Conservation (phyloP, 164 flowering plant genomes). For the Dillenia turbinata region DNA sequence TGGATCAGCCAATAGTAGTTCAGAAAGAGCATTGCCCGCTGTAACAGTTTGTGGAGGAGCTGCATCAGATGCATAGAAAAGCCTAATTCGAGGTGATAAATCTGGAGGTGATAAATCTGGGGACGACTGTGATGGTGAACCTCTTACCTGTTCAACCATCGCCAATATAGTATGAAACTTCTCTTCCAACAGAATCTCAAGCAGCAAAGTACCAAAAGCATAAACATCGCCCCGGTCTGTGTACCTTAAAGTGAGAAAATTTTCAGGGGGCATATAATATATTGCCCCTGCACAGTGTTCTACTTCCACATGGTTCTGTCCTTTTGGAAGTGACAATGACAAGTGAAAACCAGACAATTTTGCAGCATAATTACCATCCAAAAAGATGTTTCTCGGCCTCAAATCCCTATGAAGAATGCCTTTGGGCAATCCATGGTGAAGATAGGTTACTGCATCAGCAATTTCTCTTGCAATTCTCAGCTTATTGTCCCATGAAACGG, state of each 20-base stretch:
- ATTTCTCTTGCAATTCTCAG: conserved; percentile 9
- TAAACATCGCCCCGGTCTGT: conserved; percentile 9
- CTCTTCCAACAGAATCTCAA: conserved; percentile 6
- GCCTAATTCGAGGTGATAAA: too few species aligned
- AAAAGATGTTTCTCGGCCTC: conserved; percentile 4
- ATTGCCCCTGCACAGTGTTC: neutral
- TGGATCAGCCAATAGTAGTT: too few species aligned
- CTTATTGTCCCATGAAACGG: conserved; percentile 2
- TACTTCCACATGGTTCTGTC: neutral
- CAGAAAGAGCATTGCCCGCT: too few species aligned
- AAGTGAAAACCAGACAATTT: conserved; percentile 10
- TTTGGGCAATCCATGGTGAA: conserved; percentile 10
- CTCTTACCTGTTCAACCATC: too few species aligned
- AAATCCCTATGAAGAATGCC: conserved; percentile 11
- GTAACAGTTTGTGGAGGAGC: too few species aligned
- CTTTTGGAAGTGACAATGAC: neutral
- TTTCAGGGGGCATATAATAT: neutral
- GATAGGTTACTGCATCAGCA: conserved; percentile 18
- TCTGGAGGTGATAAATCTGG: too few species aligned
- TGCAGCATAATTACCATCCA: conserved; percentile 13
- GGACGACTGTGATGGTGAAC: too few species aligned
- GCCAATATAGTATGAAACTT: too few species aligned
- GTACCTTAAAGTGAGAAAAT: neutral
- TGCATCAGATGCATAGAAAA: too few species aligned
- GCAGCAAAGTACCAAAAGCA: conserved; percentile 5